These are phyloP conservation scores for Nothopassalora personata DNA, from an alignment of 2,329 filamentous ascomycete genomes.

Conservation along the genomic window DNA sequence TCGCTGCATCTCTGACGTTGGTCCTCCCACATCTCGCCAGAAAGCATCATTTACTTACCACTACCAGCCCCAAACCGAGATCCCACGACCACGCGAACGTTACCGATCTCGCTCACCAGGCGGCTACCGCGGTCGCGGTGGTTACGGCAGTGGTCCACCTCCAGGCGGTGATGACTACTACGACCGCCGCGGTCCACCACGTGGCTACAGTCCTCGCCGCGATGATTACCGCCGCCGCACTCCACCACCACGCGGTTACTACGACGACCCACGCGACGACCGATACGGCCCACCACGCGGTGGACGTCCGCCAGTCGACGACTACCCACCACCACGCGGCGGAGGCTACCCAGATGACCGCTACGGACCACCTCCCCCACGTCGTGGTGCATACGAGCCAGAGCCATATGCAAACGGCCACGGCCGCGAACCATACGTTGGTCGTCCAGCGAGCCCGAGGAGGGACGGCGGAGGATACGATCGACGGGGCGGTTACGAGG, in stretches of 20 bases:
- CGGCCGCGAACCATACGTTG: slow-evolving; percentile 45
- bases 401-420: slow-evolving; percentile 58
- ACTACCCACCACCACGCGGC: slow-evolving; percentile 57
- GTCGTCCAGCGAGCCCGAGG: slow-evolving; percentile 44
- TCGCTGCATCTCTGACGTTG: slow-evolving; percentile 80
- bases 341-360: slow-evolving; percentile 65
- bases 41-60: slow-evolving; percentile 6
- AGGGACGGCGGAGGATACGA: slow-evolving; percentile 33
- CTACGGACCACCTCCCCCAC: slow-evolving; percentile 48
- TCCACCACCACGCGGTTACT: slow-evolving; percentile 60
- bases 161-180: slow-evolving; percentile 68
- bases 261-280: slow-evolving; percentile 74
- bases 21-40: not conserved
- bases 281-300: slow-evolving; percentile 61
- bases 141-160: slow-evolving; percentile 47
- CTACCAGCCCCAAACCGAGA: slow-evolving; percentile 68
- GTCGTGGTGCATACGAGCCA: slow-evolving; percentile 46
- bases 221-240: slow-evolving; percentile 85
- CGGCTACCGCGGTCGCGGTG: slow-evolving; percentile 57
- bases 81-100: slow-evolving; percentile 48
- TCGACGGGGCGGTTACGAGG: slow-evolving; percentile 20
- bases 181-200: slow-evolving; percentile 72
- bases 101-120: slow-evolving; percentile 72
- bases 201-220: slow-evolving; percentile 78
- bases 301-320: slow-evolving; percentile 65